phyloP scores from a whole-genome alignment of 768 basidiomycete genomes.

The Floccularia luteovirens region DNA sequence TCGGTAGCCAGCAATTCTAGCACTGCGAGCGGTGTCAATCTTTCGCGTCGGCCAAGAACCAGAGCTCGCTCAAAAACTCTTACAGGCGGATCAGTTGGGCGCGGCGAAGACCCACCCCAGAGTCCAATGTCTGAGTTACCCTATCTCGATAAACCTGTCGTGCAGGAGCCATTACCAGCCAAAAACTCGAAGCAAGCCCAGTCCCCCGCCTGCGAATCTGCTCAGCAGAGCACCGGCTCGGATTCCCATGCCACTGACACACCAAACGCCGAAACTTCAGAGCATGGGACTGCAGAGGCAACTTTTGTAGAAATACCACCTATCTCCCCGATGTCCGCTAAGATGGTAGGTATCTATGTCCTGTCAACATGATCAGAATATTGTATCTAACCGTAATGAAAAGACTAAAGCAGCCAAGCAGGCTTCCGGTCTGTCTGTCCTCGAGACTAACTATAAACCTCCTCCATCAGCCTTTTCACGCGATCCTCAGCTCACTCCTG shows the following conservation, averaged over 20 bases:
- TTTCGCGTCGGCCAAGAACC: slow-evolving; percentile 45
- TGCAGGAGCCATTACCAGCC: slow-evolving; percentile 15
- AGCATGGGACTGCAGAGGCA: slow-evolving; percentile 17
- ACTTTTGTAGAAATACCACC: slow-evolving; percentile 21
- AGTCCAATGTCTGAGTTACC: slow-evolving; percentile 23
- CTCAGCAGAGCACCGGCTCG: slow-evolving; percentile 14
- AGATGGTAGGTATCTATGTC: slow-evolving; percentile 32
- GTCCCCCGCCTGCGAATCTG: slow-evolving; percentile 20
- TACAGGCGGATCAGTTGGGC: slow-evolving; percentile 21
- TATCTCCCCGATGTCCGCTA: slow-evolving; percentile 16
- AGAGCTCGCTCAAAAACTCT: slow-evolving; percentile 48
- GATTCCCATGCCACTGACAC: slow-evolving; percentile 17
- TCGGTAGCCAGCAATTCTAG: slow-evolving; percentile 45
- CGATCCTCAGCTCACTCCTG: slow-evolving; percentile 34
- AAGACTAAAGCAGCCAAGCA: slow-evolving; percentile 26
- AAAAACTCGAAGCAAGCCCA: slow-evolving; percentile 8
- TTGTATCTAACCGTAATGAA: slow-evolving; percentile 4
- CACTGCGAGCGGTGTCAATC: slow-evolving; percentile 39
- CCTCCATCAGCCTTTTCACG: slow-evolving; percentile 42
- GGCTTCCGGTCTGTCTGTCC: slow-evolving; percentile 20
- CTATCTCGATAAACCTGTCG: slow-evolving; percentile 18
- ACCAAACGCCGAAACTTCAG: slow-evolving; percentile 12
- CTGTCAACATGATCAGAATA: slow-evolving; percentile 1
- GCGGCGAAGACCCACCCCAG: slow-evolving; percentile 14
- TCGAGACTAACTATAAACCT: slow-evolving; percentile 24